These are phyloP conservation scores for Talaromyces sp. DNA, from an alignment of 2,329 filamentous ascomycete species.

Conservation along the genomic window DNA sequence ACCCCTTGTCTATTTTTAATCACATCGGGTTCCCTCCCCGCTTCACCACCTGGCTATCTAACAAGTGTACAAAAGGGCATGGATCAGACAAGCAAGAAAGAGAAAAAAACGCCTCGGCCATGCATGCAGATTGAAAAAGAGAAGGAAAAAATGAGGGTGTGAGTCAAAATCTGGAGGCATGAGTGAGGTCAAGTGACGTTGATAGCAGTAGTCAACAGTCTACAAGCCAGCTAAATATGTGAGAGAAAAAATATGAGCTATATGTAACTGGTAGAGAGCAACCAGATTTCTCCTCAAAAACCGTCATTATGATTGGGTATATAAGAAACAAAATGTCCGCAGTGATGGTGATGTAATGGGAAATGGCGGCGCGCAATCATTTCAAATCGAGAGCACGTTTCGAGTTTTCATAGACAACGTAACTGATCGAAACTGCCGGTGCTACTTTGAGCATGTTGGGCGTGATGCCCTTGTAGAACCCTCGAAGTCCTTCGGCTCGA, in stretches of 20 bases:
- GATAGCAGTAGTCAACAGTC: neutral
- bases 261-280: neutral
- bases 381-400: conserved; percentile 63
- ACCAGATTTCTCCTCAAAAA: neutral
- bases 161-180: neutral
- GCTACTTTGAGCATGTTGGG: conserved; percentile 96
- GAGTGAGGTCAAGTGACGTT: neutral
- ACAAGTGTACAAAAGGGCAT: neutral
- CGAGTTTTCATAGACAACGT: conserved; percentile 87
- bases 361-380: conserved; percentile 21
- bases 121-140: conserved; percentile 4
- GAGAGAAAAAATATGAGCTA: neutral
- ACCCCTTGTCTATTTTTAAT: conserved; percentile 1
- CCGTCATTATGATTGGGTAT: conserved; percentile 2
- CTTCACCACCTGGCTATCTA: neutral
- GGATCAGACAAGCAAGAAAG: neutral
- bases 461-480: conserved; percentile 90
- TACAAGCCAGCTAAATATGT: conserved; percentile 8
- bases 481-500: conserved; percentile 73
- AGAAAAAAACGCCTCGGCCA: conserved; percentile 9
- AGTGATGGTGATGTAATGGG: neutral
- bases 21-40: neutral
- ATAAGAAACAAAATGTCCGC: conserved; percentile 6
- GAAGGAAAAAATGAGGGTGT: neutral
- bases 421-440: conserved; percentile 91